Evolutionary conservation across 1,284 basidiomycete genomes (phyloP).

Genomic region (Trichosporon inkin): DNA sequence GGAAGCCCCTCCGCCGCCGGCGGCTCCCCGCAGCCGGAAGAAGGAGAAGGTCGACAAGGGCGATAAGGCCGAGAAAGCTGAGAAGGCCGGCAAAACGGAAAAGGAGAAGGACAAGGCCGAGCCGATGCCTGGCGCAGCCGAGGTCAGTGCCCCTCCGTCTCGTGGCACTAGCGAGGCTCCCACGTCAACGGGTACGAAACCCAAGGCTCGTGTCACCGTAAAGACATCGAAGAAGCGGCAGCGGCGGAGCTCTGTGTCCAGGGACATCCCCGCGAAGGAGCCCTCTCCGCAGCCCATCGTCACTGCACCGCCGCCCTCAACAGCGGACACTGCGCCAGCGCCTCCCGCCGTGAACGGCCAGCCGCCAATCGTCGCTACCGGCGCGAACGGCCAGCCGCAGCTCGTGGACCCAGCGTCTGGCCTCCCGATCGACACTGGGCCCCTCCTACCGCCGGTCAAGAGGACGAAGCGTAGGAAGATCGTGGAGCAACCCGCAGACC

Average conservation of each 20-base stretch:
- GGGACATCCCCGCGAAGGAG: conserved; percentile 11
- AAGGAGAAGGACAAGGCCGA: conserved; percentile 1
- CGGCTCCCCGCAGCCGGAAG: background rate
- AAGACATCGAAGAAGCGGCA: conserved; percentile 36
- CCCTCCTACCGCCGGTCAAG: conserved; percentile 39
- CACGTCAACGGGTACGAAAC: conserved; percentile 20
- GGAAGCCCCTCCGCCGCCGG: background rate
- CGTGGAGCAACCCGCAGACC: conserved; percentile 11
- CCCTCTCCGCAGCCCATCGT: background rate
- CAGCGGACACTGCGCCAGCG: background rate
- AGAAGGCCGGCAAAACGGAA: conserved; percentile 9
- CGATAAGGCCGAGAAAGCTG: background rate
- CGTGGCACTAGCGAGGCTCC: conserved; percentile 35
- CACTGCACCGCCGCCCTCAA: background rate
- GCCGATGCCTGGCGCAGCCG: conserved; percentile 1
- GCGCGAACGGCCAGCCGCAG: background rate
- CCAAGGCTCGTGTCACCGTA: conserved; percentile 29
- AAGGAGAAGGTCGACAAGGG: conserved; percentile 6
- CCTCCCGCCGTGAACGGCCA: background rate
- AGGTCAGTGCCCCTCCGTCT: conserved; percentile 22
- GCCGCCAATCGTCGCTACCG: background rate
- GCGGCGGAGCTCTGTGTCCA: conserved; percentile 28
- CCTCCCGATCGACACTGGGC: conserved; percentile 19
- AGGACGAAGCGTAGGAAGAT: conserved; percentile 35
- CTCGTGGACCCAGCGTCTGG: conserved; percentile 17